phyloP scores from a whole-genome alignment of 2,329 filamentous ascomycete genomes.

The Botrytis paeoniae region DNA sequence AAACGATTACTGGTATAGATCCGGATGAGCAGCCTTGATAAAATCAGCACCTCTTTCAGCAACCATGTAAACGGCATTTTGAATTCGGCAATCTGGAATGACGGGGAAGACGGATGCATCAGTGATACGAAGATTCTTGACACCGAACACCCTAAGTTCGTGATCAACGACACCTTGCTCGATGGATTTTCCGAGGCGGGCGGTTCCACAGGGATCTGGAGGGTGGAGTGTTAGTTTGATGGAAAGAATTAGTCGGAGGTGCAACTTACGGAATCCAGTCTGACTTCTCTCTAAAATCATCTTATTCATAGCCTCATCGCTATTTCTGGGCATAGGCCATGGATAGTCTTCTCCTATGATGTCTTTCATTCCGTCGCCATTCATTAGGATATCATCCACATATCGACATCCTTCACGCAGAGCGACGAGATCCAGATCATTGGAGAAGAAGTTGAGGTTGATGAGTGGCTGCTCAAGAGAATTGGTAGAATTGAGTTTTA shows the following conservation, averaged over 20 bases:
- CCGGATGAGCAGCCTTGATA: background rate
- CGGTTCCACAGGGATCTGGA: background rate
- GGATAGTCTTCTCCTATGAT: background rate
- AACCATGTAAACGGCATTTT: background rate
- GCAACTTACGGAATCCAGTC: background rate
- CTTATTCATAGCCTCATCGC: background rate
- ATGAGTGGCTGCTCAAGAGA: conserved; percentile 57
- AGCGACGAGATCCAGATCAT: conserved; percentile 52
- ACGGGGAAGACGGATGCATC: background rate
- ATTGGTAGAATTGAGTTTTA: conserved; percentile 43
- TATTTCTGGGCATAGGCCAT: background rate
- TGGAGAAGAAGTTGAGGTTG: conserved; percentile 37
- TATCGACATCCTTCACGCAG: conserved; percentile 41
- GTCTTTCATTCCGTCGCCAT: background rate
- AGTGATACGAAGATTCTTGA: background rate
- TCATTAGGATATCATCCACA: conserved; percentile 47
- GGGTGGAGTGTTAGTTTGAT: background rate
- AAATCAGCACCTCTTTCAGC: background rate
- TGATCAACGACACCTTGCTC: background rate
- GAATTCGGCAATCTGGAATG: background rate
- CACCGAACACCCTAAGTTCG: background rate
- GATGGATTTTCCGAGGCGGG: background rate
- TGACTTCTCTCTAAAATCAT: background rate
- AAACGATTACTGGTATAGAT: background rate
- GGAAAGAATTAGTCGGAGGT: background rate